Evolutionary conservation across 2,329 filamentous ascomycete species (phyloP).

Genomic region (Pseudogymnoascus verrucosus): DNA sequence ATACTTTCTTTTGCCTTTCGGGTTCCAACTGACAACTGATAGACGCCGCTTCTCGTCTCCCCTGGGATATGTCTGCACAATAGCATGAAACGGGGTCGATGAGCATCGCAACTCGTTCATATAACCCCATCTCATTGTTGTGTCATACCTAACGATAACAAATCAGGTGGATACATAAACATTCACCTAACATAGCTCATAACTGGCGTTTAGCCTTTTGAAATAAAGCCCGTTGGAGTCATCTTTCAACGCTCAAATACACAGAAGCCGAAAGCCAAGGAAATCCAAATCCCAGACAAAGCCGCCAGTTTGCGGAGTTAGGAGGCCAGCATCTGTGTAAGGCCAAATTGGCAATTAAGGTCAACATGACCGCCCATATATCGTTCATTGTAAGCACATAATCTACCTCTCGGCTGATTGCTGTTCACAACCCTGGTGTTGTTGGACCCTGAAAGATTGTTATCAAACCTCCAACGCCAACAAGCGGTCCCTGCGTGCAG

Average conservation of each 20-base stretch:
- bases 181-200: neutral
- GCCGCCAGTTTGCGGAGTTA: neutral
- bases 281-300: neutral
- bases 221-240: neutral
- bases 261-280: neutral
- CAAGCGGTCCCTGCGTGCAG: neutral
- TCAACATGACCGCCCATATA: conserved; percentile 2
- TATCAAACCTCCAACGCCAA: neutral
- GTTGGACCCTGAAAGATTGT: neutral
- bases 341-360: neutral
- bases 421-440: neutral
- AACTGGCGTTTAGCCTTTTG: neutral
- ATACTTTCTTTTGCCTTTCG: neutral
- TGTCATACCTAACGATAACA: neutral
- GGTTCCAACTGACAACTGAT: neutral
- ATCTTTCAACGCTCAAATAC: conserved; percentile 1
- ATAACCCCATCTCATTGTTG: neutral
- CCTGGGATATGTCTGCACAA: neutral
- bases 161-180: neutral
- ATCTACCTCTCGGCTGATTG: neutral
- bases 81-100: neutral
- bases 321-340: neutral
- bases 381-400: conserved; percentile 1
- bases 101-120: neutral
- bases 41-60: neutral